These are phyloP conservation scores for Hericium erinaceus DNA, from an alignment of 768 basidiomycete species.

Conservation along the genomic window DNA sequence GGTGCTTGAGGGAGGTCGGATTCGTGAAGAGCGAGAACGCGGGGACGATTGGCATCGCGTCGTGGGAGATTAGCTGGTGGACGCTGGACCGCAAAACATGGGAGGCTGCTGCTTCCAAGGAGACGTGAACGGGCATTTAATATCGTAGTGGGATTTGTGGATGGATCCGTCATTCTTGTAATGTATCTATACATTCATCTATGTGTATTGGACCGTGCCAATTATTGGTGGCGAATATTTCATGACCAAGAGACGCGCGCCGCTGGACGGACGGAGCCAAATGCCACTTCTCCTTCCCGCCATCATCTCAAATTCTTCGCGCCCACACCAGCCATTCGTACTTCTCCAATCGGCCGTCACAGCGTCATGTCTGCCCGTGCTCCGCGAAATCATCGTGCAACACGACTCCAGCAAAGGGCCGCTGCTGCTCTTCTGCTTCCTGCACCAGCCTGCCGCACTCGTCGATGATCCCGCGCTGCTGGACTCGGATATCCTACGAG, in stretches of 20 bases:
- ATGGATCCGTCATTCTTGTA: too few relatives aligned
- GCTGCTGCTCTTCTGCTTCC: slow-evolving; percentile 45
- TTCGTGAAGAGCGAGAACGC: slow-evolving; percentile 38
- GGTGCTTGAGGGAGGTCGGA: slow-evolving; percentile 34
- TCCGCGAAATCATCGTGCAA: slow-evolving; percentile 27
- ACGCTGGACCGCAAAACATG: slow-evolving; percentile 37
- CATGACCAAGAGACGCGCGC: neutral
- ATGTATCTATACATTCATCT: too few relatives aligned
- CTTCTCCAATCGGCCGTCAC: slow-evolving; percentile 51
- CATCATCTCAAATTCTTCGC: slow-evolving; percentile 19
- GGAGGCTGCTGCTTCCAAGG: slow-evolving; percentile 13
- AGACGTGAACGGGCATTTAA: too few relatives aligned
- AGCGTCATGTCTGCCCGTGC: slow-evolving; percentile 48
- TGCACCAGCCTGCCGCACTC: slow-evolving; percentile 43
- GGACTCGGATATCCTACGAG: slow-evolving; percentile 19
- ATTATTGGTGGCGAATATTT: too few relatives aligned
- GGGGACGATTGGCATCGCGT: slow-evolving; percentile 41
- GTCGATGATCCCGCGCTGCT: slow-evolving; percentile 20
- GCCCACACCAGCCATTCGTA: slow-evolving; percentile 34
- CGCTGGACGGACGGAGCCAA: neutral
- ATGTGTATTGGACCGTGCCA: too few relatives aligned
- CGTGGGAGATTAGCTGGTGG: slow-evolving; percentile 44
- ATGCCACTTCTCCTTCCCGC: slow-evolving; percentile 22
- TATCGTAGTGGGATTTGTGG: neutral
- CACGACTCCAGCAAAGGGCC: slow-evolving; percentile 15